These are phyloP conservation scores for Xylona heveae DNA, from an alignment of 495 filamentous ascomycete genomes.

Conservation along the genomic window DNA sequence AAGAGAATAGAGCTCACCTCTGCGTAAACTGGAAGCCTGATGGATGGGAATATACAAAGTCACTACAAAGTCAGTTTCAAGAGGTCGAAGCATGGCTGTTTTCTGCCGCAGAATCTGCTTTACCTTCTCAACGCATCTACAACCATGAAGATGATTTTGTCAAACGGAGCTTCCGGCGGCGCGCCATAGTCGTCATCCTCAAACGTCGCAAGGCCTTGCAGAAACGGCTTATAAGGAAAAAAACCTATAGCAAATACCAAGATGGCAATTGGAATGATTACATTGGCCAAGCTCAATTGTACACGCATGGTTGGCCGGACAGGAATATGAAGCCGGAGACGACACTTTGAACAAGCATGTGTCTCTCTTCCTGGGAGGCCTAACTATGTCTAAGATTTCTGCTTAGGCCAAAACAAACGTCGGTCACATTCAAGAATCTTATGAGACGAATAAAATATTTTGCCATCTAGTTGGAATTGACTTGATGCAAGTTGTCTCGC, in stretches of 20 bases:
- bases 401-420: too few relatives aligned
- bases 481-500: too few relatives aligned
- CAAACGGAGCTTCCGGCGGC: slow-evolving; percentile 44
- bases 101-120: neutral
- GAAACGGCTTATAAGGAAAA: slow-evolving; percentile 90
- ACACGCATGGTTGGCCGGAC: too few relatives aligned
- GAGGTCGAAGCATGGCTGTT: too few relatives aligned
- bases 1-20: slow-evolving; percentile 31
- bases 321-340: too few relatives aligned
- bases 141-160: slow-evolving; percentile 92
- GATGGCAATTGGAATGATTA: slow-evolving; percentile 57
- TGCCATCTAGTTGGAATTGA: too few relatives aligned
- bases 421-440: too few relatives aligned
- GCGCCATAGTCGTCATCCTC: slow-evolving; percentile 23
- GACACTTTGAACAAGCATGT: too few relatives aligned
- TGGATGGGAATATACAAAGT: slow-evolving; percentile 71
- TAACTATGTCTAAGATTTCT: too few relatives aligned
- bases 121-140: slow-evolving; percentile 88
- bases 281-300: slow-evolving; percentile 36
- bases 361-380: too few relatives aligned
- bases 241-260: slow-evolving; percentile 77
- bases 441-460: too few relatives aligned
- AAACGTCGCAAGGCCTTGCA: slow-evolving; percentile 59
- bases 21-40: slow-evolving; percentile 85
- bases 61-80: slow-evolving; percentile 30